These are phyloP conservation scores for Salix dunnii DNA, from an alignment of 345 rosid species.

Conservation along the genomic window DNA sequence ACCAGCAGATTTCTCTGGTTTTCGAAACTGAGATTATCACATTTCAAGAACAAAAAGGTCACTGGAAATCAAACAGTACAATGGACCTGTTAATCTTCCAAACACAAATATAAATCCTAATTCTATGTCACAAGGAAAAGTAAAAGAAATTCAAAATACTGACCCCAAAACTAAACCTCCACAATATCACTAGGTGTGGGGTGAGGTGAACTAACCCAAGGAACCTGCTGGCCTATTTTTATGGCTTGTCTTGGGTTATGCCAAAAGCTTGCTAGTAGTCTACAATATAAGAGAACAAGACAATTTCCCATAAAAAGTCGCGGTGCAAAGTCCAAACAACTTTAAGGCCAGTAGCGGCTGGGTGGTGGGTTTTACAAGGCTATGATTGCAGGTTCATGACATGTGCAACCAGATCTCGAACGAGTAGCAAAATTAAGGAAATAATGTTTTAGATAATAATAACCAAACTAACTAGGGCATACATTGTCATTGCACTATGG, in stretches of 20 bases:
- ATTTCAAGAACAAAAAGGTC: neutral
- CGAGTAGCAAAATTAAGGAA: neutral
- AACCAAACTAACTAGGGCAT: neutral
- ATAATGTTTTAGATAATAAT: neutral
- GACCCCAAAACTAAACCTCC: neutral
- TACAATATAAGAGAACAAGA: neutral
- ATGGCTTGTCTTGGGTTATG: neutral
- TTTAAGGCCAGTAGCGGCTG: neutral
- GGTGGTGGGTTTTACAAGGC: neutral
- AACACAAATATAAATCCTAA: neutral
- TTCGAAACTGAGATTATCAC: neutral
- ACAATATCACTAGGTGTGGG: neutral
- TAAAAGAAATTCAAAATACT: neutral
- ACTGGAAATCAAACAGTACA: neutral
- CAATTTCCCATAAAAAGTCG: neutral
- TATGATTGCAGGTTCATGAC: neutral
- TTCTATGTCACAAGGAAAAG: neutral
- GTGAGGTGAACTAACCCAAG: neutral
- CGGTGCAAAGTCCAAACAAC: neutral
- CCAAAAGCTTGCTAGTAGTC: neutral
- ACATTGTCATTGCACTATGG: neutral
- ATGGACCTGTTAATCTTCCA: neutral
- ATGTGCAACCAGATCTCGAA: neutral
- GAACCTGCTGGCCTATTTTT: neutral
- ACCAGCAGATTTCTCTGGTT: neutral